These are phyloP conservation scores for Papiliotrema nemorosa DNA, from an alignment of 1,284 basidiomycete species.

Conservation along the genomic window DNA sequence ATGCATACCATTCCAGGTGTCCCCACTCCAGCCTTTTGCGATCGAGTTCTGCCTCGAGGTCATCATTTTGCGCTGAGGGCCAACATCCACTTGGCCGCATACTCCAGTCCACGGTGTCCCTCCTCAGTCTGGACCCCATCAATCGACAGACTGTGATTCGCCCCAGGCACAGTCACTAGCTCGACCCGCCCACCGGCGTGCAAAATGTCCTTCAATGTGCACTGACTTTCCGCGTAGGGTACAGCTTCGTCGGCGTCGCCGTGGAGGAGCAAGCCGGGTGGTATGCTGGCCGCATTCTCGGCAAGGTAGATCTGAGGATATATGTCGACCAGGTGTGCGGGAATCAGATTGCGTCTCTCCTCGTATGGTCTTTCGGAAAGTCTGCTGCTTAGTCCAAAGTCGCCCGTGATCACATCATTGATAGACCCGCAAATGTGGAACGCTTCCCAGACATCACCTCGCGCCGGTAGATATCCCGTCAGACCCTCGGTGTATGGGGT, in stretches of 20 bases:
- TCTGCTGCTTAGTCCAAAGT: neutral
- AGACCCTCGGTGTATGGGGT: neutral
- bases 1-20: no score
- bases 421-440: constrained; percentile 1
- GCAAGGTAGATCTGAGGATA: constrained; percentile 8
- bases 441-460: constrained; percentile 1
- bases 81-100: neutral
- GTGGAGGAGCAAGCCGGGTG: constrained; percentile 5
- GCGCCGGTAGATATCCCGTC: neutral
- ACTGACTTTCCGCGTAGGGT: constrained; percentile 1
- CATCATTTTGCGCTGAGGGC: no score
- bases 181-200: neutral
- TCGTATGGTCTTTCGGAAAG: neutral
- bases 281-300: neutral
- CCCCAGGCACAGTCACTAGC: neutral
- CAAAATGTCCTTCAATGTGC: neutral
- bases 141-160: neutral
- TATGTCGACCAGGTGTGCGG: neutral
- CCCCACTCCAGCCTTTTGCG: no score
- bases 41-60: no score
- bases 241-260: constrained; percentile 6
- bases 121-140: neutral
- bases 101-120: neutral
- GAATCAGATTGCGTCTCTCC: neutral
- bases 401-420: constrained; percentile 4